Evolutionary conservation across 2,329 filamentous ascomycete genomes (phyloP), one percentile per base, ranked within the genome.

Genomic region (Colletotrichum plurivorum): DNA sequence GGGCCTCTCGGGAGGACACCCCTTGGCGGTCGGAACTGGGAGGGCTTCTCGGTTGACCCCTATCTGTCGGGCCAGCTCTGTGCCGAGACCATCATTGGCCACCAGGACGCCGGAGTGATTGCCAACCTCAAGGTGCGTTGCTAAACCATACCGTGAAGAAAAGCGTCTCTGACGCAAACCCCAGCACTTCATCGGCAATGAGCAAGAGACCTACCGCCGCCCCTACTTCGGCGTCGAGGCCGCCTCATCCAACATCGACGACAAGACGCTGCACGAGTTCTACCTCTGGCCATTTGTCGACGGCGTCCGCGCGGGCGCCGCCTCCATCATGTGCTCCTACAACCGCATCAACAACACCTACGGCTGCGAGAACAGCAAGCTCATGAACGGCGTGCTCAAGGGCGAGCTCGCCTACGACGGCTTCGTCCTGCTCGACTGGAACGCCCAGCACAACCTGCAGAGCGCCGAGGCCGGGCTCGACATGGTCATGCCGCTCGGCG

Each of bases 181-280:
- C 7, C 90, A 94, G 83, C 93, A 95, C 74, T 93, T 85, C 52
- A 84, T 95, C 15, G 87, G 82, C 58, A 94, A 84, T 71, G 94
- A 97, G 79, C 94, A 97, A 78, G 94, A 97, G 77, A 90, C 82
- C 3, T 81, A 84, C 86, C 93, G 85, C 82, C 92, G 81, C 87
- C 92, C 64, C 10, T 74, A 76, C 2, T 87, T 60, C 8, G 76
- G 73, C 10, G 65, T 64, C 8, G 87, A 90, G 71, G 73, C 84
- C 0, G 75, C 86, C 10, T 87, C 84, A 4, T 82, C 85, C 13
- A 91, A 91, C 62, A 84, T 91, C 27, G 88, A 90, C 62, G 89
- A 91, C 74, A 83, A 84, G 67, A 88, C 88, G 0, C 84, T 90
- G 78, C 85, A 90, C 60, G 86, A 89, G 77, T 78, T 93, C 0